These are phyloP conservation scores for Coniosporium apollinis DNA, from an alignment of 495 filamentous ascomycete genomes.

Conservation along the genomic window DNA sequence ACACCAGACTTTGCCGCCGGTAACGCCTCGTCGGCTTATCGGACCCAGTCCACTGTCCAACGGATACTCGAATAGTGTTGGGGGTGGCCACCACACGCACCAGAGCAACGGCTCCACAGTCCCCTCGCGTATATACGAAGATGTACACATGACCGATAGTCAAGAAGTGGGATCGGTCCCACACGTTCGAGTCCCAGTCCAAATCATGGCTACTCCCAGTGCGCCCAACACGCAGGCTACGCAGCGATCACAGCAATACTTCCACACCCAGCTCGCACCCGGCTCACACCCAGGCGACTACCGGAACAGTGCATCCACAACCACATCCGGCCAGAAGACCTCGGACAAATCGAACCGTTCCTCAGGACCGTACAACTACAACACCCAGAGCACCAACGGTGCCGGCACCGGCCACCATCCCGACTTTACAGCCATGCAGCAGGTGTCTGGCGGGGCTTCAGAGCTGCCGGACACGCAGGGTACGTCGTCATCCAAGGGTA, in stretches of 20 bases:
- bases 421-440: conserved; percentile 18
- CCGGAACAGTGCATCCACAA: conserved; percentile 71
- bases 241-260: conserved; percentile 52
- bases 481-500: conserved; percentile 8
- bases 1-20: conserved; percentile 25
- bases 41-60: conserved; percentile 30
- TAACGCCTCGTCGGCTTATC: conserved; percentile 33
- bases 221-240: conserved; percentile 26
- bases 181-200: conserved; percentile 21
- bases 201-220: conserved; percentile 13
- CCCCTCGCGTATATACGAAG: conserved; percentile 34
- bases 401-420: conserved; percentile 15
- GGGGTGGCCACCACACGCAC: conserved; percentile 30
- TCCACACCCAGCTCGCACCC: conserved; percentile 55
- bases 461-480: conserved; percentile 46
- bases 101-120: conserved; percentile 52
- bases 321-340: conserved; percentile 43
- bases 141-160: conserved; percentile 39
- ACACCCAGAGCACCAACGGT: conserved; percentile 50
- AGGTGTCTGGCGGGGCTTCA: conserved; percentile 20
- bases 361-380: conserved; percentile 30
- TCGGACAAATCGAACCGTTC: conserved; percentile 19
- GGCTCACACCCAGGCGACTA: conserved; percentile 63
- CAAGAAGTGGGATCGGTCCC: conserved; percentile 35
- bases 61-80: conserved; percentile 30